Conservation (phyloP, 2,329 filamentous ascomycete genomes). For the Xylaria digitata region DNA sequence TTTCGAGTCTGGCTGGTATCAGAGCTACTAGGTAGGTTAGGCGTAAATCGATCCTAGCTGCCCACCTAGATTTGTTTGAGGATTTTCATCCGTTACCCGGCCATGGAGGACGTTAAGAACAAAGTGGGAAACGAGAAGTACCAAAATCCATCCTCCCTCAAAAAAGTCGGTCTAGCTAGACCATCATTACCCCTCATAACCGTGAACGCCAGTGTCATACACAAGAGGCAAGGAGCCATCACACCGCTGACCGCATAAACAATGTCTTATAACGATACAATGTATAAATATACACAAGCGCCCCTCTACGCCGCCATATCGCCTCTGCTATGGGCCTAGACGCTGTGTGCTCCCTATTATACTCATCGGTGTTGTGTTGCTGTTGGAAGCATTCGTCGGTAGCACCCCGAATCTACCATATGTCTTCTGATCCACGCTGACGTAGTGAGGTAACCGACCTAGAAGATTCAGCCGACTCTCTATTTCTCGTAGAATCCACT, state of each 20-base stretch:
- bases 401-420: slow-evolving; percentile 92
- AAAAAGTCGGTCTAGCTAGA: slow-evolving; percentile 13
- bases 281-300: slow-evolving; percentile 24
- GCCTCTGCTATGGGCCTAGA: slow-evolving; percentile 69
- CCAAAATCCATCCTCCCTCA: neutral
- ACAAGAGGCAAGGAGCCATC: slow-evolving; percentile 21
- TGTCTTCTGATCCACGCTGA: slow-evolving; percentile 95
- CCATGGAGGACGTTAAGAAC: slow-evolving; percentile 7
- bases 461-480: slow-evolving; percentile 89
- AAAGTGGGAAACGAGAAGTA: slow-evolving; percentile 9
- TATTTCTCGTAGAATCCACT: slow-evolving; percentile 87
- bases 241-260: slow-evolving; percentile 23
- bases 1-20: neutral
- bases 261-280: slow-evolving; percentile 34
- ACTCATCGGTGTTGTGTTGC: slow-evolving; percentile 64
- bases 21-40: neutral
- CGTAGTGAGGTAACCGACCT: slow-evolving; percentile 86
- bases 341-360: slow-evolving; percentile 74
- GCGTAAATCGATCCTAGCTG: slow-evolving; percentile 1
- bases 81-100: slow-evolving; percentile 17
- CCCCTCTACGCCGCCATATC: slow-evolving; percentile 13
- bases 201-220: slow-evolving; percentile 36
- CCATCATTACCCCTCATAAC: slow-evolving; percentile 22
- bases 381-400: slow-evolving; percentile 64
- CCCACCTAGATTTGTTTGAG: neutral